Percentiles rank a stretch among this genome's conserved stretches.
Evolutionary conservation across 2,329 filamentous ascomycete genomes (phyloP).

Genomic region (Ceratocystis alfenasii): DNA sequence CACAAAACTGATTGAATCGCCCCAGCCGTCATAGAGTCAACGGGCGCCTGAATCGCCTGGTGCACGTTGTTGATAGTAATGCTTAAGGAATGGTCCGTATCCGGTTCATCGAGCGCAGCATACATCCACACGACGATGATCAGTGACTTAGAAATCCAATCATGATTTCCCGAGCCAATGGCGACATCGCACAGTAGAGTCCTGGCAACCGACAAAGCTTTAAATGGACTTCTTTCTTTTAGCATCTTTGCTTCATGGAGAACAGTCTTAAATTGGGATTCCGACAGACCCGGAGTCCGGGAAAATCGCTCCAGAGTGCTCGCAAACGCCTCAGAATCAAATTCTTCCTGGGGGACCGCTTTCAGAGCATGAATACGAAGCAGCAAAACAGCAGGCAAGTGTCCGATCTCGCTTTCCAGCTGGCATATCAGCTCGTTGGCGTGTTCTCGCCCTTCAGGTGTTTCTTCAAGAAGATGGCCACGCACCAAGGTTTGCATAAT

Average conservation of each 20-base stretch:
- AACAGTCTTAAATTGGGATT: conserved; percentile 52
- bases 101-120: conserved; percentile 31
- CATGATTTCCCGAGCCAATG: conserved; percentile 35
- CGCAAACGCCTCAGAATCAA: conserved; percentile 39
- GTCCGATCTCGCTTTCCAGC: conserved; percentile 51
- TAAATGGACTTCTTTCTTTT: conserved; percentile 39
- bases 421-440: conserved; percentile 46
- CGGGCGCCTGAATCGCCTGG: conserved; percentile 33
- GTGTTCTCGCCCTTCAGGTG: conserved; percentile 35
- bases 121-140: conserved; percentile 57
- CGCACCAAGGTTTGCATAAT: conserved; percentile 54
- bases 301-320: conserved; percentile 51
- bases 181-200: conserved; percentile 51
- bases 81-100: conserved; percentile 17
- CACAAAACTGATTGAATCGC: conserved; percentile 66
- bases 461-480: conserved; percentile 39
- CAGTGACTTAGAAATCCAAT: conserved; percentile 58
- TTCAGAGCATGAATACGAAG: conserved; percentile 57
- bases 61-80: conserved; percentile 30
- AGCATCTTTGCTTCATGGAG: conserved; percentile 57
- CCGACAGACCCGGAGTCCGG: conserved; percentile 45
- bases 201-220: conserved; percentile 45
- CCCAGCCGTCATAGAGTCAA: conserved; percentile 51
- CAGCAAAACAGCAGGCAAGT: conserved; percentile 53
- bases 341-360: conserved; percentile 35